Conservation (phyloP, 139 green algal genomes). For the Picochlorum sp. region DNA sequence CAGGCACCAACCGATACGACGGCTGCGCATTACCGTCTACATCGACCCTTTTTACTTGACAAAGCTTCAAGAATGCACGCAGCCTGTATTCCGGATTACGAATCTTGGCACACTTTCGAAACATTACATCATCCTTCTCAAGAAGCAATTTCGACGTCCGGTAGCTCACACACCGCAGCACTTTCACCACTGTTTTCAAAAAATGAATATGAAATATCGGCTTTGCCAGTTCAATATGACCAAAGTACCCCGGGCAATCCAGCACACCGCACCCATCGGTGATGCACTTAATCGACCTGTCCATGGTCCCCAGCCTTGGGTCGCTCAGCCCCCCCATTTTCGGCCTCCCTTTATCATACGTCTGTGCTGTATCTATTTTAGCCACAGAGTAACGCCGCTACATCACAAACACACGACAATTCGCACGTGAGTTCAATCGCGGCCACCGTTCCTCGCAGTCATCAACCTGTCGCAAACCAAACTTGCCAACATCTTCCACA, state of each 20-base stretch:
- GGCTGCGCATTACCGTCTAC: conserved; percentile 71
- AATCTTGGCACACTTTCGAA: conserved; percentile 38
- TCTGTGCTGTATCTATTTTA: conserved; percentile 68
- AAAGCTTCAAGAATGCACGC: conserved; percentile 49
- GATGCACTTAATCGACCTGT: conserved; percentile 62
- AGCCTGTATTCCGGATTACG: conserved; percentile 62
- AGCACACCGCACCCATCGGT: conserved; percentile 59
- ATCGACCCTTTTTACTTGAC: conserved; percentile 34
- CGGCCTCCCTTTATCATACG: conserved; percentile 82
- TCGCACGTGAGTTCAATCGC: background rate
- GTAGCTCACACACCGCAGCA: conserved; percentile 91
- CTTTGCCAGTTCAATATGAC: conserved; percentile 91
- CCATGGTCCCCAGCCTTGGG: conserved; percentile 87
- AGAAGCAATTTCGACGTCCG: conserved; percentile 81
- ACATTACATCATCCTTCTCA: conserved; percentile 66
- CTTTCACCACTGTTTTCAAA: conserved; percentile 83
- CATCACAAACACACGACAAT: background rate
- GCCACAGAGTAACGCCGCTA: conserved; percentile 83
- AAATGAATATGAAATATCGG: conserved; percentile 96
- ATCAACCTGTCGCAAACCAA: background rate
- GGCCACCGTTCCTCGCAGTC: background rate
- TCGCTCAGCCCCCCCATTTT: conserved; percentile 85
- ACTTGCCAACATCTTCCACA: background rate
- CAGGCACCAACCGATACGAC: conserved; percentile 62
- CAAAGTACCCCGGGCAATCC: conserved; percentile 96